phyloP scores from a whole-genome alignment of 164 flowering plant genomes.

The Stephania yunnanensis region DNA sequence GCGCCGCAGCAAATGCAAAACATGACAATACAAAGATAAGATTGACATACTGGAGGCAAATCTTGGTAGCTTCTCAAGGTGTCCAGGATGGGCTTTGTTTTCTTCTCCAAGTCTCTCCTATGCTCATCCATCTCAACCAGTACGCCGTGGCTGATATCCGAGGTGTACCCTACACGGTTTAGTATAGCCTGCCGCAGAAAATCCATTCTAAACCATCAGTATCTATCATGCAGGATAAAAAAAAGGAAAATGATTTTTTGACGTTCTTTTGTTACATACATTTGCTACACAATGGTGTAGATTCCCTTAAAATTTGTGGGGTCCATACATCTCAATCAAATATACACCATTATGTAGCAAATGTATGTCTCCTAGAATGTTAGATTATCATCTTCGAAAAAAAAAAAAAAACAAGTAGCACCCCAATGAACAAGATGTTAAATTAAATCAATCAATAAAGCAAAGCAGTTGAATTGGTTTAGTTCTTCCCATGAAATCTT shows the following conservation, averaged over 20 bases:
- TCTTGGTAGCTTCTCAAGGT: slow-evolving; percentile 97
- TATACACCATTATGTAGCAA: no score
- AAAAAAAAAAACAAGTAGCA: neutral
- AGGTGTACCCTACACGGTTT: slow-evolving; percentile 75
- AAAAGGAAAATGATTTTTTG: no score
- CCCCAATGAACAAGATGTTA: neutral
- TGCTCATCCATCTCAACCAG: slow-evolving; percentile 91
- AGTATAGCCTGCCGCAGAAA: slow-evolving; percentile 58
- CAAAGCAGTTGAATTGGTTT: no score
- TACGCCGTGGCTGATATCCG: slow-evolving; percentile 86
- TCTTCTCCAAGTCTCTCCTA: slow-evolving; percentile 82
- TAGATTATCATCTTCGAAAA: no score
- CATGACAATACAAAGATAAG: neutral
- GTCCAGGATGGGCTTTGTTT: slow-evolving; percentile 83
- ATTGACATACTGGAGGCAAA: slow-evolving; percentile 73
- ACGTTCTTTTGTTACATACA: no score
- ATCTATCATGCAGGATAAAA: neutral
- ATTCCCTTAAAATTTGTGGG: no score
- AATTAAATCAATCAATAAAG: no score
- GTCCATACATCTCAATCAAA: no score
- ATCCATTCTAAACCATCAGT: neutral
- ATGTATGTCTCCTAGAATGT: no score
- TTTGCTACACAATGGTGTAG: no score
- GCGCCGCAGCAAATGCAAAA: neutral
- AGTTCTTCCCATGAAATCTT: no score